Conservation (phyloP, 345 rosid genomes). For the Salix brachista region DNA sequence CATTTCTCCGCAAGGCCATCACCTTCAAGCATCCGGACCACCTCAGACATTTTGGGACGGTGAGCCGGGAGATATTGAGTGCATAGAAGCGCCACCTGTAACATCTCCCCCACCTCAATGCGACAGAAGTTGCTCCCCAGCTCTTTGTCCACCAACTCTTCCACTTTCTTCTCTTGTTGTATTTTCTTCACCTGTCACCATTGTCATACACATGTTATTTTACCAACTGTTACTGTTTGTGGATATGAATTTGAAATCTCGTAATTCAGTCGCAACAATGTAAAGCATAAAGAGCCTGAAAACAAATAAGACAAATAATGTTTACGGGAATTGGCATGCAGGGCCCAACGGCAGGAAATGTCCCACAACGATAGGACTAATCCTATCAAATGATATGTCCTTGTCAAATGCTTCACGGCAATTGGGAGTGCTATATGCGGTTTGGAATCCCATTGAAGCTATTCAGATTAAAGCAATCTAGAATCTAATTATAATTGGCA, state of each 20-base stretch:
- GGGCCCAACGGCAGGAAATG: not conserved
- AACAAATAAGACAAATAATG: not conserved
- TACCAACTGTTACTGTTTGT: not conserved
- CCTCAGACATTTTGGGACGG: constrained; percentile 88
- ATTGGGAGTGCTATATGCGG: not conserved
- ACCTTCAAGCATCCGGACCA: constrained; percentile 92
- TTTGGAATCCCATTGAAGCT: not conserved
- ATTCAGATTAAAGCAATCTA: not conserved
- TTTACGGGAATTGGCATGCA: not conserved
- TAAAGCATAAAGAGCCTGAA: not conserved
- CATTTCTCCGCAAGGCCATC: constrained; percentile 92
- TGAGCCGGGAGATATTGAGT: constrained; percentile 82
- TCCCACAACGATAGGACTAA: not conserved
- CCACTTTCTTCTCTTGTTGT: constrained; percentile 76
- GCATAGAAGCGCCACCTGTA: constrained; percentile 84
- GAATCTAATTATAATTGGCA: not conserved
- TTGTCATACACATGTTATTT: not conserved
- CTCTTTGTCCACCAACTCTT: constrained; percentile 72
- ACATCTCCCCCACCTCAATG: constrained; percentile 82
- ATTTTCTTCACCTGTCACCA: constrained; percentile 64
- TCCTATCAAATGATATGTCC: not conserved
- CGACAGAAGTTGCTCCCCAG: constrained; percentile 59
- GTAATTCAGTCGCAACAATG: not conserved
- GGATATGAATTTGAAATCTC: not conserved
- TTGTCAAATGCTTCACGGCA: not conserved